These are phyloP conservation scores for Colletotrichum lentis DNA, from an alignment of 2,329 filamentous ascomycete genomes.

Conservation along the genomic window DNA sequence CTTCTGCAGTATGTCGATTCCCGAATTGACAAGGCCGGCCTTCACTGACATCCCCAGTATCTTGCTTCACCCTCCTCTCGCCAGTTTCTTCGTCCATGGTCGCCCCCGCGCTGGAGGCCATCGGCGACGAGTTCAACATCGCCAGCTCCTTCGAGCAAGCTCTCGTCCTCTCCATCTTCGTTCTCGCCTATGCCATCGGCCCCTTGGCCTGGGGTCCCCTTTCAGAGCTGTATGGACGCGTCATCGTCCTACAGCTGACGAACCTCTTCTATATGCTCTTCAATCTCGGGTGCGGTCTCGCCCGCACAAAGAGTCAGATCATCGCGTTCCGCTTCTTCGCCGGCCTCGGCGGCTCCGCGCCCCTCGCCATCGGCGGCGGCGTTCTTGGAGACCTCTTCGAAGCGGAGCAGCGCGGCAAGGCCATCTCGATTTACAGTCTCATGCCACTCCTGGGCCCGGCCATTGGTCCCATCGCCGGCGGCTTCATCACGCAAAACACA, in stretches of 20 bases:
- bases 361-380: constrained; percentile 54
- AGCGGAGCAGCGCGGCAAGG: constrained; percentile 52
- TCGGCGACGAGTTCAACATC: constrained; percentile 64
- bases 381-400: constrained; percentile 54
- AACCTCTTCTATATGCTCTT: constrained; percentile 64
- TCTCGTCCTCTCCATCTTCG: constrained; percentile 60
- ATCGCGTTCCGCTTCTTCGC: constrained; percentile 57
- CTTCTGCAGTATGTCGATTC: constrained; percentile 46
- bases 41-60: constrained; percentile 44
- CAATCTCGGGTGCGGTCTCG: constrained; percentile 67
- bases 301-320: constrained; percentile 53
- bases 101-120: constrained; percentile 59
- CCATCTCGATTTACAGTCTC: constrained; percentile 49
- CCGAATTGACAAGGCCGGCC: not conserved
- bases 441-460: constrained; percentile 67
- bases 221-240: constrained; percentile 59
- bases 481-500: constrained; percentile 67
- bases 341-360: constrained; percentile 52
- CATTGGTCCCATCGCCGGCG: constrained; percentile 72
- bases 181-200: constrained; percentile 55
- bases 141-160: constrained; percentile 52
- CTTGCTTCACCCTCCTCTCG: constrained; percentile 68
- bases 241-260: constrained; percentile 50
- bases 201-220: constrained; percentile 59
- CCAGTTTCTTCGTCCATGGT: constrained; percentile 67